A percentile compares a stretch with the other conserved stretches of the same genome.
Evolutionary conservation across 2,329 filamentous ascomycete species (phyloP).

Genomic region (Aspergillus glaucus): DNA sequence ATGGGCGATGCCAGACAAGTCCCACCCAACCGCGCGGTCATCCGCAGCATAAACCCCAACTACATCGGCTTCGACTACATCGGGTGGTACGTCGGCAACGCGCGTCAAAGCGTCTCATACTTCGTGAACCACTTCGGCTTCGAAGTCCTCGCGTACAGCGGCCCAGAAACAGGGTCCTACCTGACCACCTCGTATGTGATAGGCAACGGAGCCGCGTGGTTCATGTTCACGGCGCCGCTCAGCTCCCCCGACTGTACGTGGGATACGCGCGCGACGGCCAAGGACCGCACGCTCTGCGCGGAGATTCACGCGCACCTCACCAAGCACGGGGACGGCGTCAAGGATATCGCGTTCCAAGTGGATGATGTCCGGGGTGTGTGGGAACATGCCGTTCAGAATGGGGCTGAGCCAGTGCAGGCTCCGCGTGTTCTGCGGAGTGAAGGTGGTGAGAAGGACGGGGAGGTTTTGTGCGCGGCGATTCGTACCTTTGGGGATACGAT

Average conservation of each 20-base stretch:
- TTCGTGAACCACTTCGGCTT: conserved; percentile 78
- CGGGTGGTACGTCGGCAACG: conserved; percentile 85
- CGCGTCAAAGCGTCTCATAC: conserved; percentile 78
- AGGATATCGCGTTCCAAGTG: conserved; percentile 83
- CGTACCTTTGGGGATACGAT: conserved; percentile 85
- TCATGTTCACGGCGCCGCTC: conserved; percentile 77
- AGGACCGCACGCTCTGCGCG: conserved; percentile 56
- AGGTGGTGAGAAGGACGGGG: conserved; percentile 43
- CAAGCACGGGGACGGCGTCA: conserved; percentile 77
- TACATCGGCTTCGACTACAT: conserved; percentile 68
- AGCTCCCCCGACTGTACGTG: conserved; percentile 53
- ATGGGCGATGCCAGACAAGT: not conserved
- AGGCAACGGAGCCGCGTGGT: conserved; percentile 66
- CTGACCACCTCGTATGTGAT: conserved; percentile 75
- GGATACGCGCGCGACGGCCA: conserved; percentile 57
- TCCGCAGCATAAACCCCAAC: conserved; percentile 36
- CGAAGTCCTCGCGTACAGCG: conserved; percentile 67
- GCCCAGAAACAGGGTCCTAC: conserved; percentile 77
- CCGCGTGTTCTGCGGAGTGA: conserved; percentile 23
- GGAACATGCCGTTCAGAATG: conserved; percentile 53
- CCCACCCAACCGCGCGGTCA: not conserved
- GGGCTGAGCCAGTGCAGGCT: conserved; percentile 10
- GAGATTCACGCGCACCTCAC: conserved; percentile 76
- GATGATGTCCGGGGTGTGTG: conserved; percentile 75
- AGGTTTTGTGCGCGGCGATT: conserved; percentile 66